Conservation (phyloP, 805 yeast genomes). For the Ogataea dorogensis region DNA sequence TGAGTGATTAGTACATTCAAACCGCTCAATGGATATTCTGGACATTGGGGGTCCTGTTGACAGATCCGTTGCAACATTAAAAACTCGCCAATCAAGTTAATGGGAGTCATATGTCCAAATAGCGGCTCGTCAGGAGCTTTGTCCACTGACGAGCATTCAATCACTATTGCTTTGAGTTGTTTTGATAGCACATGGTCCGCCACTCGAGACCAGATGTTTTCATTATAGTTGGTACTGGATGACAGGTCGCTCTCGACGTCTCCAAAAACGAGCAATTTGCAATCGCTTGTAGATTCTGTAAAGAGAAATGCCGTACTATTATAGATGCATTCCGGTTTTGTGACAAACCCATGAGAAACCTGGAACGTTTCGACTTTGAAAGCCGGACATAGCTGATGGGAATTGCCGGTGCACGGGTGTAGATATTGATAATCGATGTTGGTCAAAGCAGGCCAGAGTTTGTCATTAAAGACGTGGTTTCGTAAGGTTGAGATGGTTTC, state of each 20-base stretch:
- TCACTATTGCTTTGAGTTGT: conserved; percentile 52
- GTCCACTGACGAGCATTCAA: conserved; percentile 73
- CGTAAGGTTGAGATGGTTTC: conserved; percentile 53
- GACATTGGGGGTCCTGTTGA: conserved; percentile 10
- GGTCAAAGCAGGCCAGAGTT: conserved; percentile 75
- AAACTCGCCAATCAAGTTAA: conserved; percentile 58
- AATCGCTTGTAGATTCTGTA: conserved; percentile 26
- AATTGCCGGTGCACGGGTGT: conserved; percentile 4
- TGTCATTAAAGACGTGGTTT: conserved; percentile 64
- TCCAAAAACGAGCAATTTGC: conserved; percentile 66
- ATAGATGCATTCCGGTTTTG: conserved; percentile 25
- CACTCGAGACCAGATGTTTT: conserved; percentile 55
- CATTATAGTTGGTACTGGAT: conserved; percentile 40
- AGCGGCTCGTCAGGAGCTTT: conserved; percentile 46
- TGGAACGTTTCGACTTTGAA: conserved; percentile 39
- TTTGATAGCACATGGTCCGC: conserved; percentile 43
- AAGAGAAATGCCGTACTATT: conserved; percentile 63
- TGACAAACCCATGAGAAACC: conserved; percentile 36
- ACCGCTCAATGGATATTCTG: conserved; percentile 38
- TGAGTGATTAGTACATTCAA: conserved; percentile 52
- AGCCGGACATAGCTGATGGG: neutral
- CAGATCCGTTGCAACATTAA: conserved; percentile 27
- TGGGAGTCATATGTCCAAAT: conserved; percentile 82
- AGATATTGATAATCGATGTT: conserved; percentile 21
- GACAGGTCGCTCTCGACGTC: conserved; percentile 72